phyloP scores from a whole-genome alignment of 208 protist genomes.

The Acanthamoeba triangularis region DNA sequence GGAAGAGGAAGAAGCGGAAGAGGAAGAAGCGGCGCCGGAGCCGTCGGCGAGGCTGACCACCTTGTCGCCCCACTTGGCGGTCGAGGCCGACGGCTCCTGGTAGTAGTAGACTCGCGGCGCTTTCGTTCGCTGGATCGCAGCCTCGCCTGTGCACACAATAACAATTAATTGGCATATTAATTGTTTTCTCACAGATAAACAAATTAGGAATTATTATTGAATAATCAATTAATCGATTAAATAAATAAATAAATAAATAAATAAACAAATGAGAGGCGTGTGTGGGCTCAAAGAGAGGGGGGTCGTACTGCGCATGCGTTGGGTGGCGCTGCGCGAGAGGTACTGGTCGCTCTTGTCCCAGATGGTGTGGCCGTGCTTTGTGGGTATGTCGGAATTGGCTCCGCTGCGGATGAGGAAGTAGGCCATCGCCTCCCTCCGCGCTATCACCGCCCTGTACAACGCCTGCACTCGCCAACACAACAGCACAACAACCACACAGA shows the following conservation, averaged over 20 bases:
- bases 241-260: not conserved
- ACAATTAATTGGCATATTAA: no score
- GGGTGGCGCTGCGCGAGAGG: not conserved
- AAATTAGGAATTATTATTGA: not conserved
- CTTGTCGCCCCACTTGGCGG: slow-evolving; percentile 25
- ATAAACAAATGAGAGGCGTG: not conserved
- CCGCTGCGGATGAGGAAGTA: slow-evolving; percentile 15
- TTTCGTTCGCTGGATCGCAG: slow-evolving; percentile 20
- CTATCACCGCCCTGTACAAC: slow-evolving; percentile 14
- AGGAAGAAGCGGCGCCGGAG: not conserved
- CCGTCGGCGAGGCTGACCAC: not conserved
- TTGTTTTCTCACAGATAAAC: no score
- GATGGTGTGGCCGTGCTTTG: not conserved
- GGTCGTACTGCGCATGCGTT: slow-evolving; percentile 25
- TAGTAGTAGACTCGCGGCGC: slow-evolving; percentile 34
- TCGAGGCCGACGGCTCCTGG: slow-evolving; percentile 15
- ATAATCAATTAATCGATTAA: not conserved
- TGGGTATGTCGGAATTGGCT: slow-evolving; percentile 14
- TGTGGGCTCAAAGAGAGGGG: not conserved
- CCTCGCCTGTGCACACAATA: no score
- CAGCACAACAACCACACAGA: no score
- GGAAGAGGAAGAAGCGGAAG: not conserved
- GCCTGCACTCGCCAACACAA: not conserved
- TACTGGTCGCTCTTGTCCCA: slow-evolving; percentile 46
- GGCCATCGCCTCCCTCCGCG: slow-evolving; percentile 33